Evolutionary conservation across 371 early-diverging fungal species (phyloP), one percentile per base, ranked within the genome.

Genomic region (Mortierella sp.): DNA sequence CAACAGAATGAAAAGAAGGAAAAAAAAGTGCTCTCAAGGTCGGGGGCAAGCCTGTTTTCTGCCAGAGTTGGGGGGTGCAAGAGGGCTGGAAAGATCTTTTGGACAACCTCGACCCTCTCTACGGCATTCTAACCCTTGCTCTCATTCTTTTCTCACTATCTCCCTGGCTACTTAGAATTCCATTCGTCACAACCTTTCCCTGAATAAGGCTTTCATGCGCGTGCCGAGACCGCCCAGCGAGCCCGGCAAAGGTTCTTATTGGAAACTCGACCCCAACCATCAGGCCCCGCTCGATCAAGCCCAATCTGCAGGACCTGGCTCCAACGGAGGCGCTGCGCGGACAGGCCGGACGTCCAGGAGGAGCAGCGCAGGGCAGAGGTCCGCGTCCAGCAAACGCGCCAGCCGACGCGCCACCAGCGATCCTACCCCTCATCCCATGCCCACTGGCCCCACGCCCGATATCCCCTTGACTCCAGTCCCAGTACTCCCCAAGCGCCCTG

Each of bases 181-280:
- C 1, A 97, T 99, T 76, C 95, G 99, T 50, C 99, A 99, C 90
- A 99, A 99, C 88, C 92, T 99, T 46, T 98, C 98, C 3, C 90
- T 99, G 28, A 99, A 99, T 89, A 96, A 96, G 83, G 92, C 95
- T 76, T 99, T 99, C 85, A 91, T 95, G 71, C 95, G 97, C 73
- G 92, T 98, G 9, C 98, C 98, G 10, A 92, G 99, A 67, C 95
- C 96, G 0, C 91, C 93, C 55, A 94, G 96, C 77, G 96, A 96
- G 78, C 96, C 96, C 5, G 99, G 99, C 26, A 99, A 99, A 88
- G 99, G 99, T 5, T 93, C 96, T n/a, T 98, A 96, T 81, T 99
- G 99, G 99, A 93, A 95, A 6, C 87, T 96, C 11, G 91, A 96
- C 72, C 88, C 91, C 67, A 84, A 87, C 28, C 80, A 82, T 34